Evolutionary conservation across 108 stramenopile genomes (phyloP).

Genomic region (Fragilaria radians): DNA sequence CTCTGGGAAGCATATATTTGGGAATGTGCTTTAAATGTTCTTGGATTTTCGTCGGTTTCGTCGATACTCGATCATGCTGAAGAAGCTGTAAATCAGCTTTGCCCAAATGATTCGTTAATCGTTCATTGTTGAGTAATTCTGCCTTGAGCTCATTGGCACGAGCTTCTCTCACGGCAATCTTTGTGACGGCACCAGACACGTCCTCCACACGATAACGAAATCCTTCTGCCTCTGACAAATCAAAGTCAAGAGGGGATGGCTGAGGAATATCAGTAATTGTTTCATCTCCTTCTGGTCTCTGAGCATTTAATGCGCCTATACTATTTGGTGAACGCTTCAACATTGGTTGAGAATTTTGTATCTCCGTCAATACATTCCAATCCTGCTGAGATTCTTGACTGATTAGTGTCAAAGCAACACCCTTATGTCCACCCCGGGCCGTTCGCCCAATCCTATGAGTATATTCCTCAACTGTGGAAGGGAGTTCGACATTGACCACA

Average conservation of each 20-base stretch:
- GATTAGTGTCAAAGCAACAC: constrained; percentile 90
- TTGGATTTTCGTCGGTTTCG: constrained; percentile 73
- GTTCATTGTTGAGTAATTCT: constrained; percentile 92
- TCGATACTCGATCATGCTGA: constrained; percentile 76
- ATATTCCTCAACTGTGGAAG: constrained; percentile 81
- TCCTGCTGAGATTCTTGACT: constrained; percentile 43
- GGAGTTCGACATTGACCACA: constrained; percentile 97
- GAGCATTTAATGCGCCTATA: constrained; percentile 41
- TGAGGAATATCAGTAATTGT: constrained; percentile 45
- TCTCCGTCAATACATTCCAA: constrained; percentile 37
- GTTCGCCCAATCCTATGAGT: constrained; percentile 98
- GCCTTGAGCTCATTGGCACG: constrained; percentile 89
- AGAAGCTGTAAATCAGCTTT: constrained; percentile 81
- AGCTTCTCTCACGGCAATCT: constrained; percentile 78
- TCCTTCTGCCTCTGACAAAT: constrained; percentile 89
- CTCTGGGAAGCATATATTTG: constrained; percentile 88
- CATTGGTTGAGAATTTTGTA: constrained; percentile 82
- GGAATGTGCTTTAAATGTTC: constrained; percentile 89
- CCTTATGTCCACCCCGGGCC: constrained; percentile 92
- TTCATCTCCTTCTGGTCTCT: constrained; percentile 15
- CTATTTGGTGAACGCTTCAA: constrained; percentile 24
- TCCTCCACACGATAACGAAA: constrained; percentile 98
- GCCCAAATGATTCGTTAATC: constrained; percentile 90
- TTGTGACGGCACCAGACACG: constrained; percentile 85
- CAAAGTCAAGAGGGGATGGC: constrained; percentile 93